Evolutionary conservation across 176 grass and related monocot species (phyloP).

Genomic region (Oryza brachyantha): DNA sequence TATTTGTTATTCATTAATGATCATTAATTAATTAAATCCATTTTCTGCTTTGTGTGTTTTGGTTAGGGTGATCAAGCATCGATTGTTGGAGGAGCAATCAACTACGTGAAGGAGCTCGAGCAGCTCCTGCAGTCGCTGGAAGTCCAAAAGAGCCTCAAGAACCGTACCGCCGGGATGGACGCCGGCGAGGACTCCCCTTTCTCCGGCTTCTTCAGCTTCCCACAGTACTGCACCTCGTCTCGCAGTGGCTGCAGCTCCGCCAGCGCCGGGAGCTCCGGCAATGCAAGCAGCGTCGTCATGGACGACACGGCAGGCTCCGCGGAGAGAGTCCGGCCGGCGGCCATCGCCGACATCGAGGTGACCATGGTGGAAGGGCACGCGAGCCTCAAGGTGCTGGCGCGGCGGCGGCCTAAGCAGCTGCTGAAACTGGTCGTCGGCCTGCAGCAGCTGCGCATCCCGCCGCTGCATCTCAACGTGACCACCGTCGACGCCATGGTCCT

Average conservation of each 20-base stretch:
- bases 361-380: conserved; percentile 97
- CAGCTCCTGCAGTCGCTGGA: conserved; percentile 77
- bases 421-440: conserved; percentile 54
- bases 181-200: conserved; percentile 39
- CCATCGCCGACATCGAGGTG: conserved; percentile 84
- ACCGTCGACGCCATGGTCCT: conserved; percentile 61
- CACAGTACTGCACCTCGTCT: conserved; percentile 56
- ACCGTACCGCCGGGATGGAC: not conserved
- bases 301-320: not conserved
- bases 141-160: conserved; percentile 60
- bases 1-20: not conserved
- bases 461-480: conserved; percentile 90
- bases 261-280: conserved; percentile 1
- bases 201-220: conserved; percentile 77
- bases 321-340: not conserved
- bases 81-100: conserved; percentile 88
- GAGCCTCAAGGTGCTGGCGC: conserved; percentile 74
- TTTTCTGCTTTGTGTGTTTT: not conserved
- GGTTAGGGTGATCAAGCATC: conserved; percentile 88
- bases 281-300: not conserved
- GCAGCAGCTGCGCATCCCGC: conserved; percentile 62
- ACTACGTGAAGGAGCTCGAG: conserved; percentile 93
- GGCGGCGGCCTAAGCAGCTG: conserved; percentile 65
- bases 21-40: not conserved
- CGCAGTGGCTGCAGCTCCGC: not conserved